These are phyloP conservation scores for Aulographum hederae DNA, from an alignment of 2,329 filamentous ascomycete genomes.

Conservation along the genomic window DNA sequence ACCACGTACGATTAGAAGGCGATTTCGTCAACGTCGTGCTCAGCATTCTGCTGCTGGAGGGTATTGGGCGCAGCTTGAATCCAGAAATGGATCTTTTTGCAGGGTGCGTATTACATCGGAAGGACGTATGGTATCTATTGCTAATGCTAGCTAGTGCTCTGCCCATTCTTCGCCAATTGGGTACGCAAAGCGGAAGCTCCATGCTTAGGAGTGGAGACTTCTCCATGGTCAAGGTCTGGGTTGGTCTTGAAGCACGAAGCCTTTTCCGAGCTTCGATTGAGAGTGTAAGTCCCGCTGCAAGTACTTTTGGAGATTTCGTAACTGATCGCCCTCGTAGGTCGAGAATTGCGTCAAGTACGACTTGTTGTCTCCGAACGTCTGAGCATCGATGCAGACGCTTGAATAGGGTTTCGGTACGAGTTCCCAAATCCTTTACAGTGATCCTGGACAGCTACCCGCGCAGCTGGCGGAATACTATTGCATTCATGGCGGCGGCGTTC, in stretches of 20 bases:
- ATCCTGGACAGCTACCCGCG: no score
- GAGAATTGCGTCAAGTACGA: conserved; percentile 86
- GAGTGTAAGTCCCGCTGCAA: conserved; percentile 51
- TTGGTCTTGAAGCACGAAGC: conserved; percentile 70
- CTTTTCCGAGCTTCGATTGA: conserved; percentile 84
- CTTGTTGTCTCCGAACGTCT: conserved; percentile 73
- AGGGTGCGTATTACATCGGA: conserved; percentile 29
- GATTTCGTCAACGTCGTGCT: conserved; percentile 98
- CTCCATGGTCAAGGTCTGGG: conserved; percentile 75
- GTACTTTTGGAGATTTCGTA: no score
- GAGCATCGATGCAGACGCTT: no score
- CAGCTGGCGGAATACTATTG: no score
- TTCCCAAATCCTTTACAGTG: no score
- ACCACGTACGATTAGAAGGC: conserved; percentile 88
- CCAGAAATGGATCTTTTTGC: conserved; percentile 75
- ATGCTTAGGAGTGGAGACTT: conserved; percentile 27
- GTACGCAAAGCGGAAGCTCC: conserved; percentile 47
- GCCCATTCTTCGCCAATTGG: conserved; percentile 76
- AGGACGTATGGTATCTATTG: conserved; percentile 4
- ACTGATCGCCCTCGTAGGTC: conserved; percentile 37
- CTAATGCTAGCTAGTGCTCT: conserved; percentile 42
- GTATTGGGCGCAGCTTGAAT: conserved; percentile 75
- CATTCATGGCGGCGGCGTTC: no score
- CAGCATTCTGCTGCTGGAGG: conserved; percentile 81
- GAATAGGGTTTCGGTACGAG: no score